Percentiles rank a stretch among this genome's conserved stretches.
Evolutionary conservation across 2,329 filamentous ascomycete genomes (phyloP).

Genomic region (Penicillium sp.): DNA sequence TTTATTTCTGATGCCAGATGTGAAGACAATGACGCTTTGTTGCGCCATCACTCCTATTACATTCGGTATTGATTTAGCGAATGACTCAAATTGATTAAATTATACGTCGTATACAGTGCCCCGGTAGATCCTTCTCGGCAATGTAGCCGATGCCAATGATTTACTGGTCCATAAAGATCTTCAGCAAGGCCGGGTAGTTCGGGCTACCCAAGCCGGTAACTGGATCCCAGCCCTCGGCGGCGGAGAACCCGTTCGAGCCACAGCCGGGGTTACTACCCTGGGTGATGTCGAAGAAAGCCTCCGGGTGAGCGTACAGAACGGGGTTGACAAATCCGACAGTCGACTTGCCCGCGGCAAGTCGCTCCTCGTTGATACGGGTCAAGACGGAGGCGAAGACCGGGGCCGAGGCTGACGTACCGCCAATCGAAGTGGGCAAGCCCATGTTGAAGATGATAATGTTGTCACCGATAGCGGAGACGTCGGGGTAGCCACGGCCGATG

Average conservation of each 20-base stretch:
- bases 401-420: conserved; percentile 47
- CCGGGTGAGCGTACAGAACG: conserved; percentile 30
- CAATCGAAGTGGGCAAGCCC: conserved; percentile 22
- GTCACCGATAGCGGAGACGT: conserved; percentile 39
- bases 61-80: neutral
- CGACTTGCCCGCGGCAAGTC: conserved; percentile 50
- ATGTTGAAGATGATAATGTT: conserved; percentile 32
- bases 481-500: conserved; percentile 36
- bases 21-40: too few species aligned
- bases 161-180: conserved; percentile 30
- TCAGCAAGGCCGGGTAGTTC: conserved; percentile 32
- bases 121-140: neutral
- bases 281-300: conserved; percentile 34
- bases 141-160: neutral
- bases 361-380: conserved; percentile 55
- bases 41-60: neutral
- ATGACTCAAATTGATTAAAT: neutral
- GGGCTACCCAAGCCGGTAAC: conserved; percentile 38
- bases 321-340: conserved; percentile 57
- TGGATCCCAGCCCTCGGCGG: conserved; percentile 31
- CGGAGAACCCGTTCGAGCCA: conserved; percentile 29
- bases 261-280: conserved; percentile 32
- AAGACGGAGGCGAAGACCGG: conserved; percentile 57
- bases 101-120: neutral
- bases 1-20: neutral